These are phyloP conservation scores for Dendrothele bispora DNA, from an alignment of 768 basidiomycete genomes.

Conservation along the genomic window DNA sequence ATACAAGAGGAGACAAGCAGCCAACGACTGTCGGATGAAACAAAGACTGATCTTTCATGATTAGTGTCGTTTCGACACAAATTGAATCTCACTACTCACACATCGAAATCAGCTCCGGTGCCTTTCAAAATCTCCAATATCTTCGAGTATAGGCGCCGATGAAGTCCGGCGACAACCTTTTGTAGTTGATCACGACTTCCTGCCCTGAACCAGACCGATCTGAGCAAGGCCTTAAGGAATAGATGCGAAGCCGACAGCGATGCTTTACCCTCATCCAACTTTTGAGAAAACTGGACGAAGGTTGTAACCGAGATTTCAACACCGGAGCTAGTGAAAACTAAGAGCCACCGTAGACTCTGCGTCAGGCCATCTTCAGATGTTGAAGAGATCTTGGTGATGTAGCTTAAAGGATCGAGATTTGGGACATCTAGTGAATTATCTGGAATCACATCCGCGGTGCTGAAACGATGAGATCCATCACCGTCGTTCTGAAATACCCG, in stretches of 20 bases:
- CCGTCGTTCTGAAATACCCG: constrained; percentile 58
- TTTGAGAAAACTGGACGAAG: constrained; percentile 46
- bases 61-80: no score
- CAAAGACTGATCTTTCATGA: constrained; percentile 30
- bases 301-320: constrained; percentile 57
- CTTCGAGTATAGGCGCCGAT: constrained; percentile 39
- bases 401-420: constrained; percentile 57
- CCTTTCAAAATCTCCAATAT: constrained; percentile 37
- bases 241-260: constrained; percentile 45
- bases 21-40: constrained; percentile 64
- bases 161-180: constrained; percentile 45
- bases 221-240: constrained; percentile 54
- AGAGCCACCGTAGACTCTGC: constrained; percentile 58
- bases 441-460: constrained; percentile 31
- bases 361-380: constrained; percentile 42
- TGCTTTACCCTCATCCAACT: constrained; percentile 36
- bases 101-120: constrained; percentile 24
- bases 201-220: constrained; percentile 62
- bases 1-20: constrained; percentile 60
- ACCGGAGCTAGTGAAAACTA: constrained; percentile 61
- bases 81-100: constrained; percentile 33
- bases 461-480: constrained; percentile 42
- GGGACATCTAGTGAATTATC: constrained; percentile 27
- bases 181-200: constrained; percentile 62
- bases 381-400: constrained; percentile 43